Evolutionary conservation across 2,329 filamentous ascomycete genomes (phyloP).

Genomic region (Aspergillus unguis): DNA sequence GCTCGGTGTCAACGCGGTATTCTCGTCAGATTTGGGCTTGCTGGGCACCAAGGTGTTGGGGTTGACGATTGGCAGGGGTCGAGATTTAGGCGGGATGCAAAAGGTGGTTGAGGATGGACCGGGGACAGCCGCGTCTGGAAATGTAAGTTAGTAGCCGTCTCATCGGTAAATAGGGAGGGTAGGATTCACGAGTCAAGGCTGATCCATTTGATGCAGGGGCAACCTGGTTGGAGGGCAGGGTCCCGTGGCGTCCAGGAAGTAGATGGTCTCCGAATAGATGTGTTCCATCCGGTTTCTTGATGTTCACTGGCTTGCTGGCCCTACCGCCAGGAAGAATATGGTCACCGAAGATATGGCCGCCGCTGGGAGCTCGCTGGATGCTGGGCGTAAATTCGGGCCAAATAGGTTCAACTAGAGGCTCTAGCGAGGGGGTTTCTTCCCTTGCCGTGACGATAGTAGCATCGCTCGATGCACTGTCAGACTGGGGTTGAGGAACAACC

Average conservation of each 20-base stretch:
- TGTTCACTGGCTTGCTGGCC: not conserved
- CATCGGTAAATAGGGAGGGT: not conserved
- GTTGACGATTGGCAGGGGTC: not conserved
- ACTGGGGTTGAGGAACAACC: not conserved
- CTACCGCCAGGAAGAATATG: constrained; percentile 1
- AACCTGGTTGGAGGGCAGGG: not conserved
- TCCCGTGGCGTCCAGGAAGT: constrained; percentile 8
- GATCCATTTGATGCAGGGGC: not conserved
- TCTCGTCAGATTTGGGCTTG: not conserved
- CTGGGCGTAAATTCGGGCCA: not conserved
- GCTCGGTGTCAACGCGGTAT: not conserved
- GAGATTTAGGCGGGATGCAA: not conserved
- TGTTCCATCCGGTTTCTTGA: not conserved
- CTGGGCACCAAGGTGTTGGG: not conserved
- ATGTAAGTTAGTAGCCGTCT: not conserved
- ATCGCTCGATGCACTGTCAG: not conserved
- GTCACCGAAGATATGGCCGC: not conserved
- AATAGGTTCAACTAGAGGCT: not conserved
- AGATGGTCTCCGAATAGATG: constrained; percentile 13
- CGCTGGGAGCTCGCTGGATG: not conserved
- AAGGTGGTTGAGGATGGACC: not conserved
- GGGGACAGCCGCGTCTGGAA: not conserved
- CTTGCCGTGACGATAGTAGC: not conserved
- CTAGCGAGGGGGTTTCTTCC: not conserved
- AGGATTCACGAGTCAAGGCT: not conserved